A percentile compares a stretch with the other conserved stretches of the same genome.
phyloP scores from a whole-genome alignment of 257 asterid genomes.

The Plantago ovata region DNA sequence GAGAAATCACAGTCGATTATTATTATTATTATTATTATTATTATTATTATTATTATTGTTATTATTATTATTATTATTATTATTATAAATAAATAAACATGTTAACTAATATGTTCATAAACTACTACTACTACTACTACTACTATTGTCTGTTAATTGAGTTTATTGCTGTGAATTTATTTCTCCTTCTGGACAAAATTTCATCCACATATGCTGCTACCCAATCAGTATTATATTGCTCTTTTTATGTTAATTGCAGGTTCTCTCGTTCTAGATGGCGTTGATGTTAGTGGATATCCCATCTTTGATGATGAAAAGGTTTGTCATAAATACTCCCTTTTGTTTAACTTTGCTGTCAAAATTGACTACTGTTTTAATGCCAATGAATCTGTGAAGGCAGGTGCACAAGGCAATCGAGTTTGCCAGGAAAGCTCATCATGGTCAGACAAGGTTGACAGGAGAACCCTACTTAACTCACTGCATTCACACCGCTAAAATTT shows the following conservation, averaged over 20 bases:
- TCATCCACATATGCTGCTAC: too few relatives aligned
- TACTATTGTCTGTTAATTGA: too few relatives aligned
- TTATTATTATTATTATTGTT: too few relatives aligned
- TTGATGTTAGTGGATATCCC: constrained; percentile 85
- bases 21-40: too few relatives aligned
- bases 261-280: constrained; percentile 75
- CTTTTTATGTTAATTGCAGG: constrained; percentile 63
- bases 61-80: too few relatives aligned
- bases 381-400: constrained; percentile 77
- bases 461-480: constrained; percentile 95
- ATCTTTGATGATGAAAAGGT: constrained; percentile 84
- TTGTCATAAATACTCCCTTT: constrained; percentile 45
- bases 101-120: too few relatives aligned
- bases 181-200: too few relatives aligned
- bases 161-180: too few relatives aligned
- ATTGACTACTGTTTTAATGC: constrained; percentile 23
- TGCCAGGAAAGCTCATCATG: constrained; percentile 90
- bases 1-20: too few relatives aligned
- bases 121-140: too few relatives aligned
- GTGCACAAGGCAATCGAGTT: constrained; percentile 94
- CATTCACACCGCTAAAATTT: constrained; percentile 82
- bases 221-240: too few relatives aligned
- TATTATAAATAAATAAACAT: too few relatives aligned
- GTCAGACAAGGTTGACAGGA: constrained; percentile 92
- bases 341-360: constrained; percentile 22